Evolutionary conservation across 106 monocot species (phyloP).

Genomic region (Allium sativum): DNA sequence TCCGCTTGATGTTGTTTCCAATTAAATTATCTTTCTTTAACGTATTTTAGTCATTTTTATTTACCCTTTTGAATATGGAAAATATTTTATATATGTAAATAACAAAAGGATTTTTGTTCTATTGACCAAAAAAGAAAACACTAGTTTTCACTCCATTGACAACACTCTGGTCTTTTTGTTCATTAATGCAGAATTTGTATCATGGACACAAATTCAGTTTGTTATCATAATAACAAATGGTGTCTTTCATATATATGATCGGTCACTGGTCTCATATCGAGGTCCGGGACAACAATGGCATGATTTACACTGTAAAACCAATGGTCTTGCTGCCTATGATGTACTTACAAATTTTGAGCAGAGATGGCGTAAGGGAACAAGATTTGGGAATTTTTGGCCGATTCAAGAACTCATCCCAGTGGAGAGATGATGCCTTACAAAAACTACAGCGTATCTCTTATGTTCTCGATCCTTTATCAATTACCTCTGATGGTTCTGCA

Average conservation of each 20-base stretch:
- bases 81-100: no score
- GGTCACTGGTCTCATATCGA: slow-evolving; percentile 22
- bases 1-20: no score
- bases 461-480: slow-evolving; percentile 43
- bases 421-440: slow-evolving; percentile 64
- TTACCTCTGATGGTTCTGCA: slow-evolving; percentile 26
- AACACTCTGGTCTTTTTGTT: background rate
- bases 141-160: background rate
- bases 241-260: background rate
- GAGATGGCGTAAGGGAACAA: slow-evolving; percentile 54
- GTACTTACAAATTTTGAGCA: slow-evolving; percentile 65
- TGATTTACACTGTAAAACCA: slow-evolving; percentile 64
- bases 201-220: no score
- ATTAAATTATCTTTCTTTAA: background rate
- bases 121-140: background rate
- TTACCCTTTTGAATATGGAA: no score
- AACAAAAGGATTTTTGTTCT: no score
- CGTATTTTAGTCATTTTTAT: background rate
- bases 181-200: background rate
- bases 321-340: slow-evolving; percentile 70
- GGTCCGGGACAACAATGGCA: slow-evolving; percentile 79
- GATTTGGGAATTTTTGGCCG: slow-evolving; percentile 30
- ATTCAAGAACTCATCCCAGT: slow-evolving; percentile 25
- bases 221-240: no score
- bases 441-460: slow-evolving; percentile 66